Conservation (phyloP, 2,329 filamentous ascomycete species). For the Plenodomus lindquistii region DNA sequence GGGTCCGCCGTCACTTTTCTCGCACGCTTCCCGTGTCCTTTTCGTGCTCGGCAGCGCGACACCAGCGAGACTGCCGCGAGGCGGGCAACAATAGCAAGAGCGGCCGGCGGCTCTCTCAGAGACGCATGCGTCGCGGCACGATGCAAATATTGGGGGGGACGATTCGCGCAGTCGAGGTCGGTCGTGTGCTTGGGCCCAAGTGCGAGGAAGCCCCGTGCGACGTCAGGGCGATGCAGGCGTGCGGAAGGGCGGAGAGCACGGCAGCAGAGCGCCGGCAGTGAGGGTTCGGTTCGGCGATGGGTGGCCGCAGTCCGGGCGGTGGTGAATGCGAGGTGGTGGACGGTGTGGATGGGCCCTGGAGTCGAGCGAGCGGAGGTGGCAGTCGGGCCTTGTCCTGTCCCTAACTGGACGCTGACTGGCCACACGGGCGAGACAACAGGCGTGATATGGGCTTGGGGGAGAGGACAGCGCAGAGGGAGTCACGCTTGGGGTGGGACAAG, state of each 20-base stretch:
- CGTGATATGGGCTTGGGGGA: constrained; percentile 23
- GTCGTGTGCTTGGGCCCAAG: constrained; percentile 47
- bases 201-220: constrained; percentile 38
- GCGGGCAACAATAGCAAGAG: constrained; percentile 19
- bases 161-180: constrained; percentile 19
- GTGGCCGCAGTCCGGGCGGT: constrained; percentile 14
- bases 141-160: constrained; percentile 8
- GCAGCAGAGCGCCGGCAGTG: constrained; percentile 18
- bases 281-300: constrained; percentile 8
- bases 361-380: constrained; percentile 29
- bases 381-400: constrained; percentile 28
- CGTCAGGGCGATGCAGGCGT: constrained; percentile 28
- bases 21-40: constrained; percentile 27
- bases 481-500: constrained; percentile 4
- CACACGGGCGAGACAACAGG: constrained; percentile 20
- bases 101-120: constrained; percentile 23
- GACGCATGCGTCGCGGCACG: constrained; percentile 32
- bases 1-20: constrained; percentile 30
- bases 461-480: constrained; percentile 3
- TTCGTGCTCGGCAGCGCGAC: constrained; percentile 33
- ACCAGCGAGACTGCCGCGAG: constrained; percentile 30
- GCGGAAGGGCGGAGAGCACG: constrained; percentile 14
- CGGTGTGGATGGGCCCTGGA: constrained; percentile 22
- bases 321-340: constrained; percentile 25
- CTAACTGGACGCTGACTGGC: constrained; percentile 27